Base-by-base conservation (phyloP, 2,329 filamentous ascomycete species). In the Ambrosiella cleistominuta region DNA sequence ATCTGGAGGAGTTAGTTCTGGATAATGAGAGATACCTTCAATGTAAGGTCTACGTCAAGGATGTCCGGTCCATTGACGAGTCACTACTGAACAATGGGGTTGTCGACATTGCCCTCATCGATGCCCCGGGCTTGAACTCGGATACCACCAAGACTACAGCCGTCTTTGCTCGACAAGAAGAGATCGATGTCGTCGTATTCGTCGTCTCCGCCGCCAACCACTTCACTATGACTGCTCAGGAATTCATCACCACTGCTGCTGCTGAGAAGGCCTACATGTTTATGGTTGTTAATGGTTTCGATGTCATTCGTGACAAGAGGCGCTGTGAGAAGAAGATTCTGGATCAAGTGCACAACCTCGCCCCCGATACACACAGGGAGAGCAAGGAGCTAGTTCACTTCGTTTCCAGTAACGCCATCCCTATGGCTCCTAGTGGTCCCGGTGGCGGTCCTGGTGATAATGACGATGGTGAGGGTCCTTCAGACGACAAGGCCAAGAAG, bases 181-280 rank as follows among this genome's bases (percentile, higher is more conserved):
- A 98, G 70, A 98, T 98, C 62, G 93, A 98, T 65, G 93, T 98
- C 0, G 93, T 98, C 0, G 90, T 98, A 0, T 98, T 98, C 65
- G 93, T 98, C 39, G 93, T 98, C 4, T 96, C 90, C 9, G 93
- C 93, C 1, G 89, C 91, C 35, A 98, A 98, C 64, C 93, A 98
- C 70, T 97, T 98, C 67, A 98, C 93, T 0, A 82, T 95, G 57
- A 95, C 93, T 0, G 90, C 93, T n/a, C 94, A 87, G 70, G 93
- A 98, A 65, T 98, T 98, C 66, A 95, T 98, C 62, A 86, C 87
- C 75, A 91, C 91, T 55, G 93, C 93, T 1, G 93, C 93, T 0
- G 82, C 91, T 45, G 93, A 98, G 67, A 98, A 98, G 71, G 91
- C 93, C 0, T 98, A 98, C 67, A 90, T 98, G 62, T 98, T 98